These are phyloP conservation scores for Lepiota brunneoincarnata DNA, from an alignment of 768 basidiomycete genomes.

Conservation along the genomic window DNA sequence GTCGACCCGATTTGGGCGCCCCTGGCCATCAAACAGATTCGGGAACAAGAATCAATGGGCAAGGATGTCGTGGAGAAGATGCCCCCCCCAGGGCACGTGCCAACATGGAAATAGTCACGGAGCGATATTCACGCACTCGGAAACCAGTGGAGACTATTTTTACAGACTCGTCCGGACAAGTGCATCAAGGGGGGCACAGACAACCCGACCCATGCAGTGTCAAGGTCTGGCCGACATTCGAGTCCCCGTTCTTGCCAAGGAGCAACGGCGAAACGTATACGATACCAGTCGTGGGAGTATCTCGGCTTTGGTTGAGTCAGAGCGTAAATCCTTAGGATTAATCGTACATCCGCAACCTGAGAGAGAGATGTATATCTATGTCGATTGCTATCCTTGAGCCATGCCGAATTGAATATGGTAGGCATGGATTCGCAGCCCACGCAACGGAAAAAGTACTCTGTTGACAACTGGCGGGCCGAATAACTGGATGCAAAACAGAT, in stretches of 20 bases:
- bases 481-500: no score
- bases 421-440: background rate
- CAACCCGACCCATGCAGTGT: no score
- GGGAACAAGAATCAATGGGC: constrained; percentile 4
- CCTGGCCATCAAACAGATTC: constrained; percentile 10
- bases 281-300: background rate
- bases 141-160: no score
- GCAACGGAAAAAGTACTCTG: background rate
- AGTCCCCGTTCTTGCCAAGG: no score
- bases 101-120: background rate
- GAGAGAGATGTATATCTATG: background rate
- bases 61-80: background rate
- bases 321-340: background rate
- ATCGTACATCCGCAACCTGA: background rate
- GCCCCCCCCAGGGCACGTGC: background rate
- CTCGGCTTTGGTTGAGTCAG: background rate
- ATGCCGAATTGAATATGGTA: constrained; percentile 8
- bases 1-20: constrained; percentile 1
- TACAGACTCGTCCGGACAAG: no score
- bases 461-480: background rate
- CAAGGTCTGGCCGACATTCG: no score
- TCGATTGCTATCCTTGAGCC: constrained; percentile 2
- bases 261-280: no score
- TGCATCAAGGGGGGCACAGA: no score
- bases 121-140: no score